Evolutionary conservation across 2,329 filamentous ascomycete species (phyloP).

Genomic region (Zelopaecilomyces penicillatus): DNA sequence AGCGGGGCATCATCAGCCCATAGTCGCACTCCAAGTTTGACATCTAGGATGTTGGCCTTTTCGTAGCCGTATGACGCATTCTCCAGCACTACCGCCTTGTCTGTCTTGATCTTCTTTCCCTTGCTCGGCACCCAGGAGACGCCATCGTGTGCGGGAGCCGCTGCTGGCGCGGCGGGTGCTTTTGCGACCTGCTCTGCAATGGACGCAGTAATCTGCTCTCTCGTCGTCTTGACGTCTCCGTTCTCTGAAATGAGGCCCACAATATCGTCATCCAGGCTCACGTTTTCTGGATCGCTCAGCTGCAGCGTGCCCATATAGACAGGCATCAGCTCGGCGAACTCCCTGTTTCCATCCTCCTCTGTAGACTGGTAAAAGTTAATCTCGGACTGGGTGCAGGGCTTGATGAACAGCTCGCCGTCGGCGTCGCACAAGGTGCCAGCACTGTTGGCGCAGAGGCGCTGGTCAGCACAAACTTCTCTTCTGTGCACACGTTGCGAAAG

Average conservation of each 20-base stretch:
- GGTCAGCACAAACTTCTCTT: slow-evolving; percentile 10
- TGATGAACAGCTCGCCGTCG: slow-evolving; percentile 81
- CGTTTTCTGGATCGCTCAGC: slow-evolving; percentile 49
- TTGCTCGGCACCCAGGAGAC: slow-evolving; percentile 41
- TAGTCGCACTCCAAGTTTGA: slow-evolving; percentile 79
- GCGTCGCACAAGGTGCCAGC: slow-evolving; percentile 83
- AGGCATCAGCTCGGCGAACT: slow-evolving; percentile 75
- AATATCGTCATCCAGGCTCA: slow-evolving; percentile 40
- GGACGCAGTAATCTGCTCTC: slow-evolving; percentile 25
- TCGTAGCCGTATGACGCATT: slow-evolving; percentile 76
- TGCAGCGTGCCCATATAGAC: slow-evolving; percentile 72
- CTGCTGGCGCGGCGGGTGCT: slow-evolving; percentile 8
- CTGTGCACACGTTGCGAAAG: background rate
- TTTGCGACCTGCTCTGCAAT: slow-evolving; percentile 24
- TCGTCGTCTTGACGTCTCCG: slow-evolving; percentile 23
- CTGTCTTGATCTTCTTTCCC: slow-evolving; percentile 59
- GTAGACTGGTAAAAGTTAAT: slow-evolving; percentile 77
- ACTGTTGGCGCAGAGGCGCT: slow-evolving; percentile 36
- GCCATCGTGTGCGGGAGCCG: slow-evolving; percentile 9
- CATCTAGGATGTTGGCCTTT: slow-evolving; percentile 81
- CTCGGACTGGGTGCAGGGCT: slow-evolving; percentile 81
- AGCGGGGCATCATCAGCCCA: slow-evolving; percentile 68
- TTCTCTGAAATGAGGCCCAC: slow-evolving; percentile 33
- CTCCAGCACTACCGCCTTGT: slow-evolving; percentile 73
- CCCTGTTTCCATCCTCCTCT: slow-evolving; percentile 54